These are phyloP conservation scores for Eudorina sp. DNA, from an alignment of 139 green algal species.

Conservation along the genomic window DNA sequence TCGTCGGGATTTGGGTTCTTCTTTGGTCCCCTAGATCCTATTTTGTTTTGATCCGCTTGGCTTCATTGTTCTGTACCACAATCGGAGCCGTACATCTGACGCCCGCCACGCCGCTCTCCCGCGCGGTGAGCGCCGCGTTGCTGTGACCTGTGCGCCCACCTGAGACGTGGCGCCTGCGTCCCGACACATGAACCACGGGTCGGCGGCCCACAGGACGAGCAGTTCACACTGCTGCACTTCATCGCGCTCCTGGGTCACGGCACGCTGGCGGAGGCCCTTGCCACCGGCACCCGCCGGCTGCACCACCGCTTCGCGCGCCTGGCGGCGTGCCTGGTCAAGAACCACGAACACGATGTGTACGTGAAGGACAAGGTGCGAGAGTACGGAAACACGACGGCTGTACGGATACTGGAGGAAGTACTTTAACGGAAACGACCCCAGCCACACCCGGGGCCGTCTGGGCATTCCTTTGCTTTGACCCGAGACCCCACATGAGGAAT, in stretches of 20 bases:
- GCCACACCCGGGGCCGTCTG: too few relatives aligned
- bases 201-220: conserved; percentile 2
- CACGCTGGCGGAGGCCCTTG: neutral
- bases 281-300: too few relatives aligned
- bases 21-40: neutral
- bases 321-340: neutral
- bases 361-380: conserved; percentile 8
- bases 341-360: neutral
- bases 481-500: too few relatives aligned
- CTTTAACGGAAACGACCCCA: too few relatives aligned
- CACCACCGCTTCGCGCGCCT: neutral
- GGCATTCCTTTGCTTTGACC: too few relatives aligned
- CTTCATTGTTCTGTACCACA: neutral
- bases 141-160: neutral
- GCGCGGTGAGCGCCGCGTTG: neutral
- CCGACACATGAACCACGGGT: too few relatives aligned
- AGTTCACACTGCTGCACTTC: conserved; percentile 35
- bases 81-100: neutral
- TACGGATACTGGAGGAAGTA: too few relatives aligned
- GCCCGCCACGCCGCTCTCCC: neutral
- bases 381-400: too few relatives aligned
- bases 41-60: neutral
- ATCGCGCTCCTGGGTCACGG: conserved; percentile 13
- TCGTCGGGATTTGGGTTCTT: neutral
- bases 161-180: neutral